Percentiles rank a stretch among this genome's conserved stretches.
These are phyloP conservation scores for Halenospora varia DNA, from an alignment of 495 filamentous ascomycete genomes.

Conservation along the genomic window DNA sequence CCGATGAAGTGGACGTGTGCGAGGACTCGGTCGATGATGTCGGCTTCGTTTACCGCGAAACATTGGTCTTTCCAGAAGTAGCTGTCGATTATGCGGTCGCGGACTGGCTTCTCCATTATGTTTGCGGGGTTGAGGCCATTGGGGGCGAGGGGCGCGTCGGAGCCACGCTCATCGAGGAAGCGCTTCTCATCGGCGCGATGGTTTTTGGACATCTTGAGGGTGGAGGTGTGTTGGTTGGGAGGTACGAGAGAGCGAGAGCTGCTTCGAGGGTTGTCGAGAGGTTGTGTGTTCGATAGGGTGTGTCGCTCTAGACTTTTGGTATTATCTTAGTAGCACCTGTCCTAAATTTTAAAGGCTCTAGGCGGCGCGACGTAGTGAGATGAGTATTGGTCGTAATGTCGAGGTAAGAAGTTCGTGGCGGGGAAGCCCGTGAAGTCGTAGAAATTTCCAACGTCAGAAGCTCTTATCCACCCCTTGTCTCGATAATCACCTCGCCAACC, in stretches of 20 bases:
- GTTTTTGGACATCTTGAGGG: slow-evolving; percentile 25
- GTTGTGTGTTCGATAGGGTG: too few relatives aligned
- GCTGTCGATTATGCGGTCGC: slow-evolving; percentile 88
- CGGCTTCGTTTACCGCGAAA: slow-evolving; percentile 86
- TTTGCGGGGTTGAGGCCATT: slow-evolving; percentile 82
- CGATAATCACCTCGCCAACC: neutral
- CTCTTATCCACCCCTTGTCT: neutral
- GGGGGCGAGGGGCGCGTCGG: slow-evolving; percentile 41
- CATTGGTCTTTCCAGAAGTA: slow-evolving; percentile 99
- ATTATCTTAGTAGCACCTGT: too few relatives aligned
- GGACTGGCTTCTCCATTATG: slow-evolving; percentile 87
- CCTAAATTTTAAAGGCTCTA: too few relatives aligned
- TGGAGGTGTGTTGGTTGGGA: too few relatives aligned
- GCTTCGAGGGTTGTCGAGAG: neutral
- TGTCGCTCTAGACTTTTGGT: too few relatives aligned
- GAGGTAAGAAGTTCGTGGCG: neutral
- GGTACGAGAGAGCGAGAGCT: neutral
- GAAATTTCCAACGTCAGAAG: neutral
- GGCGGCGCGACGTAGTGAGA: too few relatives aligned
- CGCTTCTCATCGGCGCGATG: slow-evolving; percentile 72
- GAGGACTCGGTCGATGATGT: slow-evolving; percentile 87
- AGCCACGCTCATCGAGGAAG: slow-evolving; percentile 74
- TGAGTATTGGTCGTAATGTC: too few relatives aligned
- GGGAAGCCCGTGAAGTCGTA: neutral
- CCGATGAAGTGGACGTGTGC: slow-evolving; percentile 77